Evolutionary conservation across 352 stramenopile genomes (phyloP), one percentile per base, ranked within the genome.

Genomic region (Vaucheria bursata): DNA sequence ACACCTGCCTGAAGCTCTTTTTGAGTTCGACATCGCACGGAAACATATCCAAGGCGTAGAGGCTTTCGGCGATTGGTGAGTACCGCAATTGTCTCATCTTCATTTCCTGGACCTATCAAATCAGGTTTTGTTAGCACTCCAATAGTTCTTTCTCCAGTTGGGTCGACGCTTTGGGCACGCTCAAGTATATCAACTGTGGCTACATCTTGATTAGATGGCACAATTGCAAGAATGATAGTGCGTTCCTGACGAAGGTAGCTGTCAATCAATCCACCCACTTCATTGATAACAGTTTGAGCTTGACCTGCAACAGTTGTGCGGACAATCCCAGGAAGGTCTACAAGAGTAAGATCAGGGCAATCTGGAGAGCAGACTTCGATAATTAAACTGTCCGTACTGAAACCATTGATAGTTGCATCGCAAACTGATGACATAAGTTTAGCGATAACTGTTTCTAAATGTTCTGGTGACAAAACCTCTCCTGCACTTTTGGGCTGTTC

Each of bases 41-140:
- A 95, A 40, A 99, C 94, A 80, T 98, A 99, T 74, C 97, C 97
- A 67, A 93, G 89, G 65, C 96, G 94, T 34, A 99, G 89, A 38
- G 95, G 94, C 81, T 99, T 98, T 18, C 98, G 89, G 80, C 64
- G 66, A 66, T 88, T 88, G 53, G 95, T 88, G 25, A 98, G 88
- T 86, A 98, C 97, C 50, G 90, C 85, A 40, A 90, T 79, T 0
- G 93, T 87, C 37, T 88, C 82, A 25, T 75, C 59, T 82, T 93
- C 89, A 0, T 86, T 87, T 0, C 88, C 90, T 49, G 82, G 74
- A 75, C 90, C 88, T 32, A 94, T 88, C 6, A 87, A 76, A 64
- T 88, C 85, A n/a, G 82, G 84, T 72, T 88, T 88, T 38, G 85
- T 88, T 39, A 87, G 65, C 12, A 87, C 78, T 18, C 85, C 78